Evolutionary conservation across 139 green algal species (phyloP), one percentile per base, ranked within the genome.

Genomic region (Deuterostichococcus epilithicus): DNA sequence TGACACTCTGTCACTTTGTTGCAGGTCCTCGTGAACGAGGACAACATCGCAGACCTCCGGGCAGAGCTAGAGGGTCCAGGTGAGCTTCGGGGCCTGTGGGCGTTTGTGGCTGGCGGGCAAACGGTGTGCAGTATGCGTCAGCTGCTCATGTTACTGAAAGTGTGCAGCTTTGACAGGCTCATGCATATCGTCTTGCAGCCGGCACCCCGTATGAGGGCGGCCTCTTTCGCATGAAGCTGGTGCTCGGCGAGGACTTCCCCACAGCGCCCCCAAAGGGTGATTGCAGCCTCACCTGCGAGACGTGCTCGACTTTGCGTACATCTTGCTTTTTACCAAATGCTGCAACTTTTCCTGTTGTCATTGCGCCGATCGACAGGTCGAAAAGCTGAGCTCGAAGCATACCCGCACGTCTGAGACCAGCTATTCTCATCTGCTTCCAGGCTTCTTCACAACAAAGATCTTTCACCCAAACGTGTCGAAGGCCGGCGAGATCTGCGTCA

Each of bases 381-480:
- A n/a, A n/a, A n/a, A n/a, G n/a, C n/a, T n/a, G n/a, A n/a, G n/a
- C n/a, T n/a, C n/a, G n/a, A n/a, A n/a, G n/a, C n/a, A n/a, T n/a
- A n/a, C n/a, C n/a, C n/a, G n/a, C n/a, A n/a, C n/a, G n/a, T 23
- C 42, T 66, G 23, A 80, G 8, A 36, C 42, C 66, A 22, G 8
- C 52, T 63, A 20, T 30, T 3, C 23, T 47, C 35, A 39, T 44
- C 74, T 1, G 34, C 42, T 2, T 74, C n/a, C 81, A 91, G 89
- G 90, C 38, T 93, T 83, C 77, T 98, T 98, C 77, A 36, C 92
- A 10, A 98, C 93, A 5, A 94, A 91, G 66, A 95, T 99, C n/a
- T 99, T 98, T 74, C 96, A 99, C 78, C 96, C 96, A 4, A 99
- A 99, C 77, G 89, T 99, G 5, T 91, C 90, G 39, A 78, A 86